These are phyloP conservation scores for Pichia kluyveri DNA, from an alignment of 805 yeast genomes.

Conservation along the genomic window DNA sequence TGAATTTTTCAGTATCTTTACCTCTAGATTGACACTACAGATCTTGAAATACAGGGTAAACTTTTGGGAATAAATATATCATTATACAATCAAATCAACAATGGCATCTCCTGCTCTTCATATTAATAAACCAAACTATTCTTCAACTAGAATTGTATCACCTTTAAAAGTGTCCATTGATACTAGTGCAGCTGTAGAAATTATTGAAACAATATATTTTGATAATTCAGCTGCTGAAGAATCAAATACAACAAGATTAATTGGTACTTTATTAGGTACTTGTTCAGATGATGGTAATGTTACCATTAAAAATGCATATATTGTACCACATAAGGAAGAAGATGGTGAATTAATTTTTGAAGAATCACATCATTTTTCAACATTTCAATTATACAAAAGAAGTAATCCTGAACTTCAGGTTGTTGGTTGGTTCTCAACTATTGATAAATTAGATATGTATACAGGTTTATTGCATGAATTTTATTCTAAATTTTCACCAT, in stretches of 20 bases:
- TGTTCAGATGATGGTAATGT: conserved; percentile 78
- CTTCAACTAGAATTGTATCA: conserved; percentile 24
- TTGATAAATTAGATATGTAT: conserved; percentile 53
- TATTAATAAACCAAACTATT: conserved; percentile 39
- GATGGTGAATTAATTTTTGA: conserved; percentile 72
- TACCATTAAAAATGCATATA: conserved; percentile 65
- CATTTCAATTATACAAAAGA: conserved; percentile 63
- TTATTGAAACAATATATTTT: conserved; percentile 62
- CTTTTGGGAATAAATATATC: too few species aligned
- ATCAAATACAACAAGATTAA: conserved; percentile 46
- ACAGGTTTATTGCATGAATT: conserved; percentile 76
- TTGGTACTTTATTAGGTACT: conserved; percentile 75
- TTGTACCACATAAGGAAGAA: conserved; percentile 71
- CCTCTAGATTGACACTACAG: too few species aligned
- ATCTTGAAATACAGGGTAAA: too few species aligned
- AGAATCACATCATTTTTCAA: conserved; percentile 62
- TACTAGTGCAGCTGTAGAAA: conserved; percentile 65
- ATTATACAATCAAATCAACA: not conserved
- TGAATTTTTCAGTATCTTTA: conserved; percentile 2
- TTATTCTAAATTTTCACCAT: conserved; percentile 67
- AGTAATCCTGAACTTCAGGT: conserved; percentile 72
- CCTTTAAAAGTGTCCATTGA: conserved; percentile 51
- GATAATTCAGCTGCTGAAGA: conserved; percentile 28
- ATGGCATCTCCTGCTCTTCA: conserved; percentile 23
- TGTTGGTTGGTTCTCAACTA: conserved; percentile 76